Evolutionary conservation across 2,329 filamentous ascomycete species (phyloP).

Genomic region (Aurifilum marmelostoma): DNA sequence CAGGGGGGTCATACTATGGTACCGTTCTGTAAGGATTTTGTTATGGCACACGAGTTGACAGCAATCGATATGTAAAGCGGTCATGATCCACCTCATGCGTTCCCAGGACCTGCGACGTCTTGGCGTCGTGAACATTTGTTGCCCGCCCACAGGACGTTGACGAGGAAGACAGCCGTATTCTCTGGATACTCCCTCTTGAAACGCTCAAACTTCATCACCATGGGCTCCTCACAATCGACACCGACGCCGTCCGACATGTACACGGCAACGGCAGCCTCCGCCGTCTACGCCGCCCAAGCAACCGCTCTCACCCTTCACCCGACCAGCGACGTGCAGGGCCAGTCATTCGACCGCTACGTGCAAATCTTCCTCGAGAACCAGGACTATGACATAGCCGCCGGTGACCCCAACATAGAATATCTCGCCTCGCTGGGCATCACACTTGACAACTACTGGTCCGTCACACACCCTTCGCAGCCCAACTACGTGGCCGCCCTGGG

Average conservation of each 20-base stretch:
- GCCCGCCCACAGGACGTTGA: not conserved
- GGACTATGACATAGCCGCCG: constrained; percentile 52
- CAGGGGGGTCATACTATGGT: not conserved
- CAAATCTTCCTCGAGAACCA: constrained; percentile 66
- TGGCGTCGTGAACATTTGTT: not conserved
- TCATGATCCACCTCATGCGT: not conserved
- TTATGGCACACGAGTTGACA: no score
- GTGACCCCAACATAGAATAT: constrained; percentile 51
- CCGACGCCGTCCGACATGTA: constrained; percentile 27
- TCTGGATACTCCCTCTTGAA: not conserved
- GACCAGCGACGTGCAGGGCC: constrained; percentile 52
- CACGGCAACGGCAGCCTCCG: constrained; percentile 37
- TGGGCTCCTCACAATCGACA: constrained; percentile 26
- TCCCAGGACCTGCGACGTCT: not conserved
- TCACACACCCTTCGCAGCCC: constrained; percentile 64
- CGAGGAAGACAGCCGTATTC: not conserved
- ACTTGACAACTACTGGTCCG: constrained; percentile 55
- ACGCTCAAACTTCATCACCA: constrained; percentile 9
- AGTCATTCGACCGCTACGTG: constrained; percentile 61
- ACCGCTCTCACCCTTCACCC: constrained; percentile 48
- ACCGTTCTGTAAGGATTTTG: no score
- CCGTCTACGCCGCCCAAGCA: constrained; percentile 45
- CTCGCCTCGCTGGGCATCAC: constrained; percentile 58
- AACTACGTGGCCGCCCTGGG: constrained; percentile 64
- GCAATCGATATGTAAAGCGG: not conserved